Evolutionary conservation across 108 stramenopile genomes (phyloP).

Genomic region (Cyclotella cryptica): DNA sequence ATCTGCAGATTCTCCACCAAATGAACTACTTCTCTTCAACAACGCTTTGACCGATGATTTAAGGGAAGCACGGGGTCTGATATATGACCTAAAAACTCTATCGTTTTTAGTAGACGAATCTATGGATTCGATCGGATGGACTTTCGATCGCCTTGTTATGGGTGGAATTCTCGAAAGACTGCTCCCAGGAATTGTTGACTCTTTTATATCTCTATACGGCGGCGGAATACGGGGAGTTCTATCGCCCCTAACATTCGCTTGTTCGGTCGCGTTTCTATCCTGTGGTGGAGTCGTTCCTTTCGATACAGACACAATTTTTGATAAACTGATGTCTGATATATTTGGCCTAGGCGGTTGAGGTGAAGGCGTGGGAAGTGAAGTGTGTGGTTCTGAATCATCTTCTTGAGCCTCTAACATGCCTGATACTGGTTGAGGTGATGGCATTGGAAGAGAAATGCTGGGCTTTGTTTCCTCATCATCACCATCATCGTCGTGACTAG

Average conservation of each 20-base stretch:
- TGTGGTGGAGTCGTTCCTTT: not conserved
- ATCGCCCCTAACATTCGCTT: not conserved
- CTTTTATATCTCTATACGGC: no score
- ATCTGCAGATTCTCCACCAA: not conserved
- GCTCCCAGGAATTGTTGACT: no score
- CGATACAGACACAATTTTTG: not conserved
- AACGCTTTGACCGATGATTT: constrained; percentile 8
- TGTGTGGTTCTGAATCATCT: not conserved
- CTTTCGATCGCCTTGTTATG: not conserved
- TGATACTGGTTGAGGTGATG: not conserved
- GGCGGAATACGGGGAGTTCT: not conserved
- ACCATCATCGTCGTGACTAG: not conserved
- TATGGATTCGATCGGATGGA: not conserved
- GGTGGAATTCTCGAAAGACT: not conserved
- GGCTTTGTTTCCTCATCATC: not conserved
- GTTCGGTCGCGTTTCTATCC: not conserved
- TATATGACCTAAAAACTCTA: not conserved
- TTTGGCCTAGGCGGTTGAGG: not conserved
- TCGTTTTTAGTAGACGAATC: not conserved
- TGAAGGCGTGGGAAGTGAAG: constrained; percentile 5
- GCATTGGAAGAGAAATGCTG: not conserved
- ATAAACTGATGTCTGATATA: not conserved
- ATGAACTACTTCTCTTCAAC: constrained; percentile 11
- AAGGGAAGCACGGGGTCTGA: constrained; percentile 11
- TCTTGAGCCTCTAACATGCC: not conserved